Evolutionary conservation across 805 yeast species (phyloP).

Genomic region (Suhomyces kilbournensis): DNA sequence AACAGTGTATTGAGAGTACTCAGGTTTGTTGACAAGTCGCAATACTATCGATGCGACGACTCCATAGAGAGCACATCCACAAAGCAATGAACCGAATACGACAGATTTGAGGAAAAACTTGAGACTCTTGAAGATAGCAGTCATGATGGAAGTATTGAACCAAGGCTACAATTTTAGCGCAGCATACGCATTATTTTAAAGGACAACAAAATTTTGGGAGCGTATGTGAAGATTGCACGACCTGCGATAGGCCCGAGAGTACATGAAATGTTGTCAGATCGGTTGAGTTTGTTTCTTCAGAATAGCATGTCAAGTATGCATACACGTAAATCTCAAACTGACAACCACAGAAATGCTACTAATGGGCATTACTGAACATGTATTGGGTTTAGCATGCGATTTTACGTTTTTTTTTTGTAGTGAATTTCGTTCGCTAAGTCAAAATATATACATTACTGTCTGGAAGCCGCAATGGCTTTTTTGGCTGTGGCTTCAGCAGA

Average conservation of each 20-base stretch:
- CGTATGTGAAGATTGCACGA: background rate
- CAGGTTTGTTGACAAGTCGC: slow-evolving; percentile 67
- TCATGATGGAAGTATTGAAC: background rate
- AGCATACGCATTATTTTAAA: background rate
- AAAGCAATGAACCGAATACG: slow-evolving; percentile 50
- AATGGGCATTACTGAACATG: background rate
- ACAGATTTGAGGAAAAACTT: slow-evolving; percentile 57
- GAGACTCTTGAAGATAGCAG: slow-evolving; percentile 11
- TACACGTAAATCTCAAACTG: no score
- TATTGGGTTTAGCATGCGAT: background rate
- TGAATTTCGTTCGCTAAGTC: background rate
- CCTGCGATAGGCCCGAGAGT: background rate
- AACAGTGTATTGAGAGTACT: slow-evolving; percentile 83
- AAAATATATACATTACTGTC: background rate
- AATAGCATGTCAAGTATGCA: background rate
- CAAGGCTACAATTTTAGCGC: background rate
- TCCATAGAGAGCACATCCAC: slow-evolving; percentile 70
- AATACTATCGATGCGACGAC: slow-evolving; percentile 69
- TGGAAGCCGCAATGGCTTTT: slow-evolving; percentile 25
- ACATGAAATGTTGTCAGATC: background rate
- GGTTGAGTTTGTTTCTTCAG: background rate
- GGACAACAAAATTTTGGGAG: background rate
- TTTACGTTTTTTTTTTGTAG: background rate
- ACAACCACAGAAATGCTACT: no score
- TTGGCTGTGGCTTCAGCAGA: slow-evolving; percentile 50